Base-by-base conservation (phyloP, 2,329 filamentous ascomycete genomes). In the Trichoderma atrobrunneum region DNA sequence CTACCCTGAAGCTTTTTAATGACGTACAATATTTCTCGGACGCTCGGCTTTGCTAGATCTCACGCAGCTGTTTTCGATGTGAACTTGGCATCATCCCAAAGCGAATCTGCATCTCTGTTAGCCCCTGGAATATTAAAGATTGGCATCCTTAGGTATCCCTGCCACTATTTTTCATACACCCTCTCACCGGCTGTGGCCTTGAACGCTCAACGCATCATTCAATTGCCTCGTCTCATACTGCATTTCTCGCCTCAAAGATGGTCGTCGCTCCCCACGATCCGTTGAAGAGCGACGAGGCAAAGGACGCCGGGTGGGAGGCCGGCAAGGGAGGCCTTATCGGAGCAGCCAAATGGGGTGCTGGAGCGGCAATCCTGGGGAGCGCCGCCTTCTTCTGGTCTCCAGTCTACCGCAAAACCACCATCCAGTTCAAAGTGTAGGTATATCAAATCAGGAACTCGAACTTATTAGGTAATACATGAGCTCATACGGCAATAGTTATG, bases 381-480 rank as follows among this genome's bases (percentile, higher is more conserved):
- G 77, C 89, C 7, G 92, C 89, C 21, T 91, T 89, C 74, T 82
- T 84, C 26, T 86, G 90, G 77, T 93, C 90, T 67, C 93, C 93
- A 0, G 78, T 95, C 24, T 95, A 95, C 79, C 87, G 92, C 26
- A 87, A 90, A 2, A 82, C 92, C 74, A 94, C 92, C 1, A 84
- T 93, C 64, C 92, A 93, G 78, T 93, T 93, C 82, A 93, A 93
- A 83, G 89, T 92, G 91, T 93, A 86, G 78, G 66, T 10, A 34
- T 26, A 36, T 34, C 39, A 30, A 30, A n/a, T 18, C 39, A n/a
- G 16, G 2, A 34, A 30, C 16, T 30, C 14, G n/a, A n/a, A 21
- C 39, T 12, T 7, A 36, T 8, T 61, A 26, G 14, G 16, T 21
- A 36, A 60, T 16, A 2, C 59, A 26, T 7, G 57, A 32, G 39